Percentiles rank a stretch among this genome's conserved stretches.
Conservation (phyloP, 2,329 filamentous ascomycete genomes). For the Ilyonectria destructans region DNA sequence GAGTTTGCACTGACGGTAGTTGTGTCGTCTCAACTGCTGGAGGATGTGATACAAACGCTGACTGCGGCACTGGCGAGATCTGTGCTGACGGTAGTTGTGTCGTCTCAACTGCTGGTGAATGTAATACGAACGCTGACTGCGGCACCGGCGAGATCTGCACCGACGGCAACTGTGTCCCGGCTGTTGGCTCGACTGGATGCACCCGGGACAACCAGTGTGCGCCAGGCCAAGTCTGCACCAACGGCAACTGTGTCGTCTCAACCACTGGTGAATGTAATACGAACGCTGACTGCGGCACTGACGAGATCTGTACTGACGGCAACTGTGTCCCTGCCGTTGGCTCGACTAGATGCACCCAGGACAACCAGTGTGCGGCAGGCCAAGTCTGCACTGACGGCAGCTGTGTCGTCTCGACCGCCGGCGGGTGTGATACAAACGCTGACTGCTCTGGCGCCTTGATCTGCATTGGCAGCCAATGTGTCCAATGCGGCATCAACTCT, state of each 20-base stretch:
- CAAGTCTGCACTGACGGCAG: not conserved
- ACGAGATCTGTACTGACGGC: not conserved
- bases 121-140: not conserved
- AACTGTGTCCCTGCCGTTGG: not conserved
- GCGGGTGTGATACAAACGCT: not conserved
- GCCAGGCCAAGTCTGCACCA: not conserved
- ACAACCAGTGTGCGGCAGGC: not conserved
- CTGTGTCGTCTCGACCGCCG: not conserved
- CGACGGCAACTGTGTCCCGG: not conserved
- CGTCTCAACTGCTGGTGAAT: not conserved
- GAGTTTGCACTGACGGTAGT: not conserved
- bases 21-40: not conserved
- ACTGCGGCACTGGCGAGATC: not conserved
- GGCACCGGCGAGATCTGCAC: not conserved
- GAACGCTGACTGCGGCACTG: not conserved
- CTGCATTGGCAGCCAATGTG: not conserved
- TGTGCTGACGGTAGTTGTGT: not conserved
- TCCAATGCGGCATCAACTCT: not conserved
- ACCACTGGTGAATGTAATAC: not conserved
- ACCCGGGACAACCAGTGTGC: too few relatives aligned
- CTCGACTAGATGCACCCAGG: not conserved
- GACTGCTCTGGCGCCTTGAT: not conserved
- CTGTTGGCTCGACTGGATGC: too few relatives aligned
- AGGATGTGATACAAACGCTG: not conserved
- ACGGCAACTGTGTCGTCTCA: not conserved